A percentile compares a stretch with the other conserved stretches of the same genome.
Conservation (phyloP, 2,329 filamentous ascomycete species). For the Meredithiella fracta region DNA sequence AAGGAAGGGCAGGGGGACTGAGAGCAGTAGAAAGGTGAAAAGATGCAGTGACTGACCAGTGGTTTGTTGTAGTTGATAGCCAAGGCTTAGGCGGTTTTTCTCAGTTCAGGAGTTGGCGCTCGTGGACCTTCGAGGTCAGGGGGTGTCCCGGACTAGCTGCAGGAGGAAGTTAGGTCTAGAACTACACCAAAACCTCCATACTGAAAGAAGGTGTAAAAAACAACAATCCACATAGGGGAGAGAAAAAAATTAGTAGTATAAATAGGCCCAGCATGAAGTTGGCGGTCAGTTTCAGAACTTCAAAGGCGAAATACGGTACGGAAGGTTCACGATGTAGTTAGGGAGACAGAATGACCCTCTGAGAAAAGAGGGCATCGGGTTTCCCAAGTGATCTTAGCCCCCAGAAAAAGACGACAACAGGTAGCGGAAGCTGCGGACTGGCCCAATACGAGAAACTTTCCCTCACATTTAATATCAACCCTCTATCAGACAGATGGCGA, state of each 20-base stretch:
- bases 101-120: too few relatives aligned
- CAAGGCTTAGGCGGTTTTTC: neutral
- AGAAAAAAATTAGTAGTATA: neutral
- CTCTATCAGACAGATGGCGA: neutral
- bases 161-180: neutral
- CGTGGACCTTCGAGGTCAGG: neutral
- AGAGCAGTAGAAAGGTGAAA: neutral
- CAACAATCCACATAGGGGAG: neutral
- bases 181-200: neutral
- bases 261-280: too few relatives aligned
- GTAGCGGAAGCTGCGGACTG: neutral
- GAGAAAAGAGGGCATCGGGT: neutral
- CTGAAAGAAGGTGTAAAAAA: neutral
- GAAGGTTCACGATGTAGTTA: too few relatives aligned
- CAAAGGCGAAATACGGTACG: too few relatives aligned
- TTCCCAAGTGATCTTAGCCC: neutral
- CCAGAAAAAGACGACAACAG: neutral
- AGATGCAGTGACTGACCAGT: neutral
- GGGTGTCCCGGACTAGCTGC: neutral
- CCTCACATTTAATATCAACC: neutral
- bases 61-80: neutral
- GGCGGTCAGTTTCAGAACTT: too few relatives aligned
- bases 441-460: neutral
- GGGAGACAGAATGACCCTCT: too few relatives aligned
- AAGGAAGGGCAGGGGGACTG: neutral